Evolutionary conservation across 352 stramenopile species (phyloP).

Genomic region (Phytophthora rubi): DNA sequence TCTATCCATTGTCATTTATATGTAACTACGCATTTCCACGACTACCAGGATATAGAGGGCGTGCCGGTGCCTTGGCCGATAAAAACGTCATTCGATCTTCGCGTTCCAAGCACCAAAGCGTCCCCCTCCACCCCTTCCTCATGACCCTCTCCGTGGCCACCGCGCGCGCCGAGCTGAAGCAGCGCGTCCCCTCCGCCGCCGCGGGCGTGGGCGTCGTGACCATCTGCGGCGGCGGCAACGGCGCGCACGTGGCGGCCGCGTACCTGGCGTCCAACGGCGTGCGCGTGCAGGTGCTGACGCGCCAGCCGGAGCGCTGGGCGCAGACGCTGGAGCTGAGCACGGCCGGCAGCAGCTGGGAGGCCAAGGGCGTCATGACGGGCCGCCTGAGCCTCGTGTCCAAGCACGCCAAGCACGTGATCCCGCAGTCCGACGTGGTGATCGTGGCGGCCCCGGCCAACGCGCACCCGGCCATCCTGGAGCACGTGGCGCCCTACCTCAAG

Average conservation of each 20-base stretch:
- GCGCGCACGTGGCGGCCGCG: constrained; percentile 88
- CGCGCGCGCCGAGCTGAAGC: constrained; percentile 64
- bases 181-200: constrained; percentile 45
- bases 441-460: constrained; percentile 91
- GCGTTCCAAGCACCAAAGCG: constrained; percentile 20
- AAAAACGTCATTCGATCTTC: constrained; percentile 33
- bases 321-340: constrained; percentile 83
- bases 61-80: constrained; percentile 13
- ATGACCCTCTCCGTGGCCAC: constrained; percentile 87
- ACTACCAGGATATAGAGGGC: constrained; percentile 3
- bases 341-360: constrained; percentile 87
- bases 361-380: constrained; percentile 75
- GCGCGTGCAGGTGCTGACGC: constrained; percentile 81
- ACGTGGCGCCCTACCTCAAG: constrained; percentile 87
- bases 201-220: constrained; percentile 71
- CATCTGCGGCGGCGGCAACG: constrained; percentile 93
- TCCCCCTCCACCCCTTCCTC: constrained; percentile 8
- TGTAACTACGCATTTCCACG: not conserved
- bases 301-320: constrained; percentile 83
- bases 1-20: not conserved
- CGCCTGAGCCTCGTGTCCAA: constrained; percentile 79
- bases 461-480: constrained; percentile 81
- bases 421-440: constrained; percentile 89
- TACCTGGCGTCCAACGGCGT: constrained; percentile 91
- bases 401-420: constrained; percentile 84